Conservation (phyloP, 2,329 filamentous ascomycete species). For the Parafenestella ontariensis region DNA sequence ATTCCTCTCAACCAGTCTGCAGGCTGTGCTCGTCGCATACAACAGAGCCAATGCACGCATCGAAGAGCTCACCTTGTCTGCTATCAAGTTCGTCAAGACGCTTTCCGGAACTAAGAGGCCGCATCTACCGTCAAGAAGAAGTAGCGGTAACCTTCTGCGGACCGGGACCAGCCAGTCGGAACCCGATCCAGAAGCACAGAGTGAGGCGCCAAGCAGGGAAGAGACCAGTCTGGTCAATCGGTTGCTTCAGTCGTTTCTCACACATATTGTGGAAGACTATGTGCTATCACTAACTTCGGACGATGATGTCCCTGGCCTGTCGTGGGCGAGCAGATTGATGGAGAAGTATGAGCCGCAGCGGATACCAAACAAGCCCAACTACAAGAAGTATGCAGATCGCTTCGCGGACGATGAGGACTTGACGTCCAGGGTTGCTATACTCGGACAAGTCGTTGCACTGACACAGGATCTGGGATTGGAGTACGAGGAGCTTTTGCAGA, state of each 20-base stretch:
- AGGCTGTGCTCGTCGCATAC: slow-evolving; percentile 74
- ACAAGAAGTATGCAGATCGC: slow-evolving; percentile 66
- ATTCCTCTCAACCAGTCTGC: slow-evolving; percentile 78
- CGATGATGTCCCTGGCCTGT: slow-evolving; percentile 58
- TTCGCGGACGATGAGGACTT: slow-evolving; percentile 70
- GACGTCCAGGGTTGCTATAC: slow-evolving; percentile 67
- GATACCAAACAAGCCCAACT: slow-evolving; percentile 62
- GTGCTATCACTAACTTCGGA: slow-evolving; percentile 60
- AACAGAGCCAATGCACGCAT: slow-evolving; percentile 60
- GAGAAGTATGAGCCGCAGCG: slow-evolving; percentile 72
- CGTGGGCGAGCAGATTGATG: slow-evolving; percentile 64
- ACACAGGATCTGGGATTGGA: slow-evolving; percentile 64
- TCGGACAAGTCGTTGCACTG: slow-evolving; percentile 76
- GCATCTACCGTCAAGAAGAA: slow-evolving; percentile 65
- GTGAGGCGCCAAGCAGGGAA: slow-evolving; percentile 53
- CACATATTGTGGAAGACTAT: slow-evolving; percentile 77
- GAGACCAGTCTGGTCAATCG: slow-evolving; percentile 69
- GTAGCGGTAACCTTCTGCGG: slow-evolving; percentile 56
- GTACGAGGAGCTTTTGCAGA: slow-evolving; percentile 56
- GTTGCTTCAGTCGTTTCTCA: slow-evolving; percentile 78
- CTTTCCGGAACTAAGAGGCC: slow-evolving; percentile 73
- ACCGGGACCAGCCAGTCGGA: slow-evolving; percentile 45
- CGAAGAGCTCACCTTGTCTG: slow-evolving; percentile 71
- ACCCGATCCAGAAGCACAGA: slow-evolving; percentile 65
- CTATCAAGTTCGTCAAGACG: slow-evolving; percentile 74